Base-by-base conservation (phyloP, 1,284 basidiomycete species). In the Agaricales sp. region DNA sequence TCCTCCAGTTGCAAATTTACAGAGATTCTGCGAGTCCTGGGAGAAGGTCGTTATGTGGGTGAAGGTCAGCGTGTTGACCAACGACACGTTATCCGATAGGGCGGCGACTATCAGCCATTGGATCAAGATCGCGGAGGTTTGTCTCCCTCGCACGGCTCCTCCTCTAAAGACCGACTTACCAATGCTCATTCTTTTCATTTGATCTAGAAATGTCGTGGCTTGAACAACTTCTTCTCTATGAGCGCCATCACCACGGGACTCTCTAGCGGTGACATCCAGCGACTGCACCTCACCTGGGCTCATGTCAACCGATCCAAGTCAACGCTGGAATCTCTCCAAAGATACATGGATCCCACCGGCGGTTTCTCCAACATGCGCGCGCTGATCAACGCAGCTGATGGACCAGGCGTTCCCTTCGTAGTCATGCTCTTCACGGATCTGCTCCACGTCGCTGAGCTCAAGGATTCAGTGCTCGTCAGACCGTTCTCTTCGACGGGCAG, bases 121-220 rank as follows among this genome's bases (percentile, higher is more conserved):
- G 84, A 80, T 87, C 54, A 82, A 77, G 57, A 78, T 86, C 25
- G 80, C 83, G 8, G 82, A 87, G 74, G 85, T 85, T 53, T 54
- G 75, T 60, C 35, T 19, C 18, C 47, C 45, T 16, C 43, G 45
- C 46, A 25, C 45, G 22, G n/a, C n/a, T n/a, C n/a, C n/a, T n/a
- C n/a, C 47, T 16, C 19, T 38, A 16, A 47, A 41, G 18, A 38
- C 43, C 44, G 37, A 20, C 18, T 37, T 49, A 13, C 45, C 26
- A 19, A 48, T 44, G 30, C 46, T 47, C 49, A 50, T 47, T 25
- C 53, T 41, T 52, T n/a, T n/a, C n/a, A 47, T 50, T 25, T 45
- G 23, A 20, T 46, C 49, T 55, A 87, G 83, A 82, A 78, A 74
- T 87, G 81, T 61, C 75, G 73, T 20, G 54, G 63, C 6, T 61